Evolutionary conservation across 2,329 filamentous ascomycete species (phyloP), one percentile per base, ranked within the genome.

Genomic region (Cercospora beticola): DNA sequence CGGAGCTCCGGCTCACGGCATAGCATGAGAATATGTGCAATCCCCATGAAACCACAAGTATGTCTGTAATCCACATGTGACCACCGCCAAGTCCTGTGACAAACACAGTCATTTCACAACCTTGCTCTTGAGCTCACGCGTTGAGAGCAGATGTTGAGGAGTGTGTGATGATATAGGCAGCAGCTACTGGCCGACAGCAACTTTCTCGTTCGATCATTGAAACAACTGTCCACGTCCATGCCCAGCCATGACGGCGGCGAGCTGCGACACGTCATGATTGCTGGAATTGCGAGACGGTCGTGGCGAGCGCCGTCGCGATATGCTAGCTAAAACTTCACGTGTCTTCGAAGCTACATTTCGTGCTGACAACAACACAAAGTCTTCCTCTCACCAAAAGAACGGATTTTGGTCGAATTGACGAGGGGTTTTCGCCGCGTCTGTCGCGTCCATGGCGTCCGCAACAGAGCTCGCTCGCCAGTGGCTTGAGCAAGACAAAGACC

Each of bases 401-500:
- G 4, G 14, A 30, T 30, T 7, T 46, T 7, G 21, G 5, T 3
- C 49, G 10, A 56, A 7, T 3, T 28, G 23, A 16, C 16, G 49
- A 26, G 12, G 14, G 5, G 26, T 4, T 9, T 28, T 6, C 2
- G 23, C 21, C 12, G 6, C 5, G 5, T 23, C 12, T 7, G 26
- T 57, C 6, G n/a, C 28, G 23, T 26, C 12, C 16, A 69, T 68
- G 65, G 52, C 67, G 28, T 63, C 69, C 10, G 68, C 62, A 5
- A 62, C 62, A 30, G 63, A 72, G 56, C 78, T 88, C 66, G 83
- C 86, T 65, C 74, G 83, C 71, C 83, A 83, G 78, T 89, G 87
- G 87, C 81, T 89, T n/a, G 80, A 83, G 67, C 83, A 86, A 73
- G 87, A 89, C 76, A 78, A 84, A 76, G 85, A 89, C 76, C 79